A percentile compares a stretch with the other conserved stretches of the same genome.
These are phyloP conservation scores for Penicillium alfredii DNA, from an alignment of 495 filamentous ascomycete species.

Conservation along the genomic window DNA sequence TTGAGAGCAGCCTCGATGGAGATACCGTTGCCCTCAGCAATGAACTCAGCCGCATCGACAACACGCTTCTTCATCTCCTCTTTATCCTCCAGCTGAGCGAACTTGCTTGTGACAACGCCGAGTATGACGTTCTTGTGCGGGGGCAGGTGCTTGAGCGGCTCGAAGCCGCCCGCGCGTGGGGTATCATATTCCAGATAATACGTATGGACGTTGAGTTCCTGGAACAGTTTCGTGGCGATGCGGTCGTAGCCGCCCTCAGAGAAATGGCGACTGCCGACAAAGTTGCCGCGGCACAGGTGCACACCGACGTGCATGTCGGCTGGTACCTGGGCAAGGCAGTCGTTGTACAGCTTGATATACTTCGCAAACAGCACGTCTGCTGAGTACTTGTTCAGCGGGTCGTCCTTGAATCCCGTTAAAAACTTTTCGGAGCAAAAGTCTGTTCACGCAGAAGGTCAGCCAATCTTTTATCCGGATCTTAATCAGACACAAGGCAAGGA, in stretches of 20 bases:
- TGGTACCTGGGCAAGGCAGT: conserved; percentile 56
- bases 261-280: conserved; percentile 71
- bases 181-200: conserved; percentile 87
- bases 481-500: no score
- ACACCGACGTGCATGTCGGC: conserved; percentile 70
- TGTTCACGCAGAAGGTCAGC: no score
- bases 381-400: conserved; percentile 49
- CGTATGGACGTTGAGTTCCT: conserved; percentile 66
- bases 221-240: conserved; percentile 75
- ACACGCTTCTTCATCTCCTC: conserved; percentile 66
- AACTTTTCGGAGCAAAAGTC: conserved; percentile 77
- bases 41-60: conserved; percentile 59
- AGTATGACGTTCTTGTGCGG: conserved; percentile 70
- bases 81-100: conserved; percentile 66
- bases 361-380: conserved; percentile 62
- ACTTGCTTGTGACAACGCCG: conserved; percentile 68
- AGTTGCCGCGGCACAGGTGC: conserved; percentile 78
- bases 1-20: conserved; percentile 59
- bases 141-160: conserved; percentile 67
- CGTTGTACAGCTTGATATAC: conserved; percentile 75
- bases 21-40: conserved; percentile 63
- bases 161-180: conserved; percentile 66
- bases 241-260: conserved; percentile 74
- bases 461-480: no score
- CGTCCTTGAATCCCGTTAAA: conserved; percentile 58